These are phyloP conservation scores for Mortierella alpina DNA, from an alignment of 192 early-diverging fungal genomes.

Conservation along the genomic window DNA sequence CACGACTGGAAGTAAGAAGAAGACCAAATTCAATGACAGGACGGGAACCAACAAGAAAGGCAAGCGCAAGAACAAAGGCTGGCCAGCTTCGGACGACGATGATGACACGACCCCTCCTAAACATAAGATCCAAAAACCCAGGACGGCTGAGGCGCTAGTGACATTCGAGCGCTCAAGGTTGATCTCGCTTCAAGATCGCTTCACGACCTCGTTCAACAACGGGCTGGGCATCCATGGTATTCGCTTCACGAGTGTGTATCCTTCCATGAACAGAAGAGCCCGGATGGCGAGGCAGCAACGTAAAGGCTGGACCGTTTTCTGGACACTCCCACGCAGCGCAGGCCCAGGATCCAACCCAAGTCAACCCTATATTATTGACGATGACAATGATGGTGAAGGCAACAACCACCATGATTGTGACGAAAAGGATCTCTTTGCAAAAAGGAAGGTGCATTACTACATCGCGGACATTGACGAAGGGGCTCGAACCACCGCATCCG, in stretches of 20 bases:
- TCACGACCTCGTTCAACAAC: slow-evolving; percentile 8
- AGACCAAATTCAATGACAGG: not conserved
- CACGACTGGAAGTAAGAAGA: not conserved
- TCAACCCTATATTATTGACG: no score
- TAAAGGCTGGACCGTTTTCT: not conserved
- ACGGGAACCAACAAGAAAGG: not conserved
- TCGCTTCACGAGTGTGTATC: not conserved
- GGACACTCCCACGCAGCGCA: no score
- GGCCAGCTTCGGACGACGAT: not conserved
- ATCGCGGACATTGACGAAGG: no score
- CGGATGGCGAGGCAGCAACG: not conserved
- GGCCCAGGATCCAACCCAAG: no score
- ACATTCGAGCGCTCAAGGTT: not conserved
- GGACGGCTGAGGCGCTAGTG: not conserved
- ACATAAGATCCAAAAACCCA: not conserved
- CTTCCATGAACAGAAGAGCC: not conserved
- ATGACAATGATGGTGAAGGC: no score
- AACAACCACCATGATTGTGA: no score
- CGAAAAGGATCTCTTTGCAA: no score
- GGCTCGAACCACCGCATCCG: no score
- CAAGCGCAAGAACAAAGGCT: not conserved
- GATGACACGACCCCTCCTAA: not conserved
- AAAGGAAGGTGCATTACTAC: no score
- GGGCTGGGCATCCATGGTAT: not conserved
- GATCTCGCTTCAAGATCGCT: not conserved